Evolutionary conservation across 2,329 filamentous ascomycete species (phyloP), one percentile per base, ranked within the genome.

Genomic region (Hymenoscyphus linearis): DNA sequence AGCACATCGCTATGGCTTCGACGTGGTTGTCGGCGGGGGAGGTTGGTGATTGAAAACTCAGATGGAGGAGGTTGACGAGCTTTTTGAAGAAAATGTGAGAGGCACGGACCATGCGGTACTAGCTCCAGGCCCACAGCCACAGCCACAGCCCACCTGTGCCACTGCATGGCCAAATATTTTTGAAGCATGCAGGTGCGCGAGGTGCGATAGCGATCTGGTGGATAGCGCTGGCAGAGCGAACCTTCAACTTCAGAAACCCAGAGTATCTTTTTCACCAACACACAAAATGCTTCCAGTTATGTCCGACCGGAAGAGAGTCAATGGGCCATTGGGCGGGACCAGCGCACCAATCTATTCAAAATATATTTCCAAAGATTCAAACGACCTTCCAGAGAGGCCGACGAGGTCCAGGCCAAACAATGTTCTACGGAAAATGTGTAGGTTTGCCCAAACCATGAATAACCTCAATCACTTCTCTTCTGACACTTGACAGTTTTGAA

Each of bases 341-440:
- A 77, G 82, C 36, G 84, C 91, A 16, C 91, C 92, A 0, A 77
- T 91, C 3, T 97, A 87, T 72, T 82, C 79, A 56, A 76, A 77
- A 61, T 77, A 78, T 26, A 70, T 78, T 16, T 74, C 78, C 50
- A 75, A 85, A 66, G 76, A 80, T 13, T 74, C 76, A 26, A 75
- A 77, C 53, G 68, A 75, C 36, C 69, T 77, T 58, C 75, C 77
- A 63, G 70, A 78, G 55, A 76, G 76, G 66, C 82, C 85, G 64
- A 75, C 77, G 55, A 80, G 86, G 65, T 78, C 80, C 60, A 83
- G 90, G 73, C 80, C 84, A 60, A 79, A 86, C 56, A 85, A 90
- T 76, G 84, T 87, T 67, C 84, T 95, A 65, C 85, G 93, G 71
- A 93, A 91, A 77, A 91, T 96, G 76, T 97, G 91, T 95, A 82